Evolutionary conservation across 164 flowering plant genomes (phyloP).

Genomic region (Berberis vulgaris): DNA sequence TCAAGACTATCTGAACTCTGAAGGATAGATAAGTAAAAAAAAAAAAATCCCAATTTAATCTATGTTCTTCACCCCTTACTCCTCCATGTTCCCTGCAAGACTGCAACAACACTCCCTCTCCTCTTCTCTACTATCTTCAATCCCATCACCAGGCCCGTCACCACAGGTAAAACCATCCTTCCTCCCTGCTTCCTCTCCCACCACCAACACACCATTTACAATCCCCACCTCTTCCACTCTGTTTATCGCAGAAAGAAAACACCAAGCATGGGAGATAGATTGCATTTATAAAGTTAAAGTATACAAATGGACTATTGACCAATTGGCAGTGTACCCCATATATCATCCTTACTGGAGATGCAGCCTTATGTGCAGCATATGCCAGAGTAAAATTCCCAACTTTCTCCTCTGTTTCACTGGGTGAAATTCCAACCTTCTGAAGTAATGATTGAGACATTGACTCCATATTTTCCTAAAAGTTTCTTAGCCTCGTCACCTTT

Average conservation of each 20-base stretch:
- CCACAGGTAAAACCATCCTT: too few relatives aligned
- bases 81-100: too few relatives aligned
- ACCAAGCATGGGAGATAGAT: not conserved
- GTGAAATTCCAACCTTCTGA: slow-evolving; percentile 81
- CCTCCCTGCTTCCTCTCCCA: too few relatives aligned
- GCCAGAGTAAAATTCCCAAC: slow-evolving; percentile 96
- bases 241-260: not conserved
- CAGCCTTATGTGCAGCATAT: slow-evolving; percentile 98
- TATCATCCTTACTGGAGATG: slow-evolving; percentile 83
- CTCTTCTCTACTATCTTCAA: too few relatives aligned
- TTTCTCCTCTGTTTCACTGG: slow-evolving; percentile 67
- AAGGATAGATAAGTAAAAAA: too few relatives aligned
- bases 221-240: too few relatives aligned
- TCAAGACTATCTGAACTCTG: too few relatives aligned
- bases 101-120: too few relatives aligned
- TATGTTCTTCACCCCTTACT: too few relatives aligned
- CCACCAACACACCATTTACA: too few relatives aligned
- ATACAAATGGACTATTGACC: slow-evolving; percentile 5
- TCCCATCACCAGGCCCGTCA: too few relatives aligned
- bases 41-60: too few relatives aligned
- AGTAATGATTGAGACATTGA: slow-evolving; percentile 75
- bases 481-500: slow-evolving; percentile 87
- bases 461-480: slow-evolving; percentile 79
- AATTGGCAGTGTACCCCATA: not conserved
- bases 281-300: slow-evolving; percentile 1